Conservation (phyloP, 2,329 filamentous ascomycete genomes). For the Calonectria pauciramosa region DNA sequence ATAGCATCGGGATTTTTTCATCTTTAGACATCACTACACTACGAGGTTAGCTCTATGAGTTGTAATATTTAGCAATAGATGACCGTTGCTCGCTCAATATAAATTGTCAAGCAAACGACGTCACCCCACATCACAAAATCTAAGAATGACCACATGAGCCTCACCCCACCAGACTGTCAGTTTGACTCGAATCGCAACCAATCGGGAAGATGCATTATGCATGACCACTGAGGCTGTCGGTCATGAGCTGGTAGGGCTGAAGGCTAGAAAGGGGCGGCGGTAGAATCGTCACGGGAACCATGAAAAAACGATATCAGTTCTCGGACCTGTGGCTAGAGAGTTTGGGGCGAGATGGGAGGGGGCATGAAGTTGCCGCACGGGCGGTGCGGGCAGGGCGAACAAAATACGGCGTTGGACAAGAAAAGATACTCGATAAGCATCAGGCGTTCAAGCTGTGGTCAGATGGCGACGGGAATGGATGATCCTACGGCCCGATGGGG, state of each 20-base stretch:
- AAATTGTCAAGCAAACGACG: neutral
- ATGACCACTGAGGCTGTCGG: constrained; percentile 19
- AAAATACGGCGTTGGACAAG: neutral
- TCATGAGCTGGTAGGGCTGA: constrained; percentile 27
- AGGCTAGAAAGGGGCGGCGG: neutral
- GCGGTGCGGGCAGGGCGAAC: neutral
- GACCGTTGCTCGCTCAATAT: neutral
- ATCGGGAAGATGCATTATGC: constrained; percentile 23
- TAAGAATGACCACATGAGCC: neutral
- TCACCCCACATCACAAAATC: neutral
- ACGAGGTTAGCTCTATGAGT: constrained; percentile 15
- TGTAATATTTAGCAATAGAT: constrained; percentile 7
- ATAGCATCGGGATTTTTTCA: constrained; percentile 14
- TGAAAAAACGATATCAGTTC: neutral
- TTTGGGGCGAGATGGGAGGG: neutral
- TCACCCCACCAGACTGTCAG: constrained; percentile 15
- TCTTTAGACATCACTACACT: constrained; percentile 11
- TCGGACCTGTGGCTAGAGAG: neutral
- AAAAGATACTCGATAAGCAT: neutral
- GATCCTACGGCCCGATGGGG: constrained; percentile 9
- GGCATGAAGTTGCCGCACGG: neutral
- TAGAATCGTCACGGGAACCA: neutral
- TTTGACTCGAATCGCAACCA: constrained; percentile 19
- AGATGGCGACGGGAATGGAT: constrained; percentile 13
- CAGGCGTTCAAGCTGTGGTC: neutral